phyloP scores from a whole-genome alignment of 495 filamentous ascomycete species.

The Staphylotrichum longicolle region DNA sequence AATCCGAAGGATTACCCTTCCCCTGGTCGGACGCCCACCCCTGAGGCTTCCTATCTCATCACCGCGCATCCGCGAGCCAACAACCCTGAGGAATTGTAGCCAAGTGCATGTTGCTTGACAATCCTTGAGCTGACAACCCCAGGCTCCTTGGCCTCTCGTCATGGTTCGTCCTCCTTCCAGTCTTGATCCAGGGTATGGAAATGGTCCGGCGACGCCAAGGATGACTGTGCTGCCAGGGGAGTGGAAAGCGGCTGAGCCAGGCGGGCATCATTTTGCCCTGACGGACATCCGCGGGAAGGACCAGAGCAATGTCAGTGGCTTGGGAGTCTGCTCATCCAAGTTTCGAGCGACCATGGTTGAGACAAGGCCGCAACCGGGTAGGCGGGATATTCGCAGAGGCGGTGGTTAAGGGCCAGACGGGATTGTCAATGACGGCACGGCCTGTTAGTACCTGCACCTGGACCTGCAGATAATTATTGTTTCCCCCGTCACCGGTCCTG shows the following conservation, averaged over 20 bases:
- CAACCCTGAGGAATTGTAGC: not conserved
- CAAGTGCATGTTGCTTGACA: not conserved
- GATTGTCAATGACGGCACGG: no score
- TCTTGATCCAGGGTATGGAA: not conserved
- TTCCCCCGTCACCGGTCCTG: not conserved
- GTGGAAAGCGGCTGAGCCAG: no score
- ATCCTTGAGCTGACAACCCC: not conserved
- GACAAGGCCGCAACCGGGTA: no score
- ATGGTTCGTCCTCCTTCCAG: not conserved
- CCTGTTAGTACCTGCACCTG: no score
- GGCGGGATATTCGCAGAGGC: no score
- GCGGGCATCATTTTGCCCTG: no score
- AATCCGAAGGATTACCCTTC: not conserved
- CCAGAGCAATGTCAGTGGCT: no score
- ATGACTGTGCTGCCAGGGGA: not conserved
- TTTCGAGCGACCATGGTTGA: no score
- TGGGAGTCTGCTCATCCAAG: no score
- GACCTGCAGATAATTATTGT: no score
- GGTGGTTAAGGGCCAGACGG: no score
- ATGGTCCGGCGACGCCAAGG: not conserved
- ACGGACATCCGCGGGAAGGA: no score
- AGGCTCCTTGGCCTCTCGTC: not conserved
- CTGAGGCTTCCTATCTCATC: not conserved
- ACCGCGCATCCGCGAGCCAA: not conserved
- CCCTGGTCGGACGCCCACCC: not conserved